These are phyloP conservation scores for Schizonepeta tenuifolia DNA, from an alignment of 257 asterid genomes.

Conservation along the genomic window DNA sequence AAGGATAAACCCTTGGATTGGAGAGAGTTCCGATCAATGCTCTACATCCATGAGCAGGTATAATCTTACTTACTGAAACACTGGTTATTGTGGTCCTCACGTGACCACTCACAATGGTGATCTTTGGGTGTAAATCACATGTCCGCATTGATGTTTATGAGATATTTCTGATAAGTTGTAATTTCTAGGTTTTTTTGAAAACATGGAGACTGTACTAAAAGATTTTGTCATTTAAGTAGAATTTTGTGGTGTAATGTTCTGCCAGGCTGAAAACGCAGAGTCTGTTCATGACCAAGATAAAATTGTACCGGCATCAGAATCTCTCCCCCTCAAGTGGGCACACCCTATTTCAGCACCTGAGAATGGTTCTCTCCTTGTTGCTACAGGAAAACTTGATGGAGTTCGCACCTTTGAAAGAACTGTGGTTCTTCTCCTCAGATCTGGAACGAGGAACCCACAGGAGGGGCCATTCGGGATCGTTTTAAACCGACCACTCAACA, in stretches of 20 bases:
- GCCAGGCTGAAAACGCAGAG: conserved; percentile 60
- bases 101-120: conserved; percentile 24
- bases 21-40: conserved; percentile 69
- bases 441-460: conserved; percentile 82
- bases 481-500: conserved; percentile 82
- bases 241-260: conserved; percentile 34
- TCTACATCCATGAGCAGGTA: conserved; percentile 73
- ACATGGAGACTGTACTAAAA: not conserved
- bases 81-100: conserved; percentile 33
- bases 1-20: conserved; percentile 68
- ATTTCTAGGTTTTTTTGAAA: too few relatives aligned
- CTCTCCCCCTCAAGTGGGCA: conserved; percentile 91
- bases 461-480: conserved; percentile 92
- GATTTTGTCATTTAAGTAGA: conserved; percentile 3
- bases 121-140: conserved; percentile 13
- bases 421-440: conserved; percentile 84
- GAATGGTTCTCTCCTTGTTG: conserved; percentile 88
- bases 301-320: conserved; percentile 40
- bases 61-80: not conserved
- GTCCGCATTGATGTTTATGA: conserved; percentile 1
- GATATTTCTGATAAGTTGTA: not conserved
- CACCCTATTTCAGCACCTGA: conserved; percentile 95
- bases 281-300: conserved; percentile 53
- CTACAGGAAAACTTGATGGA: conserved; percentile 95
- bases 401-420: conserved; percentile 85